phyloP scores from a whole-genome alignment of 75 land plant genomes.

The Gnetum montanum region DNA sequence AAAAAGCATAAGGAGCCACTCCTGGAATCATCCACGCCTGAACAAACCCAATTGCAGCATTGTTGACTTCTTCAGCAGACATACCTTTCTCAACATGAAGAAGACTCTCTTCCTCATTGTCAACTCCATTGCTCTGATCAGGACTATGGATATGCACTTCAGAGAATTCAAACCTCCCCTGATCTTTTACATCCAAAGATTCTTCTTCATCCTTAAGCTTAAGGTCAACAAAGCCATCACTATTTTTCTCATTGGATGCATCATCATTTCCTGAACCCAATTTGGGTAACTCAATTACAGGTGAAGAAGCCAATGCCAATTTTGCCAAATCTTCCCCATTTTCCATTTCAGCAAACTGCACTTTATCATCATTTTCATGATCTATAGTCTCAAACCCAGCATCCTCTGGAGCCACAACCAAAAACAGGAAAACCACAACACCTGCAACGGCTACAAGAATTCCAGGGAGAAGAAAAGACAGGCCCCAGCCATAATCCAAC shows the following conservation, averaged over 20 bases:
- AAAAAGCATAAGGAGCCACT: slow-evolving; percentile 87
- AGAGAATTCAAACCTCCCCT: too few species aligned
- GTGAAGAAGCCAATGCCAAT: neutral
- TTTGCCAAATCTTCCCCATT: slow-evolving; percentile 5
- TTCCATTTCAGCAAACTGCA: slow-evolving; percentile 8
- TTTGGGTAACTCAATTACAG: neutral
- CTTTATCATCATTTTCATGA: slow-evolving; percentile 14
- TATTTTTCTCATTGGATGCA: neutral
- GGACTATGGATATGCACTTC: too few species aligned
- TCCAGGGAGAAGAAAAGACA: slow-evolving; percentile 71
- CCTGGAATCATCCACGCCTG: slow-evolving; percentile 96
- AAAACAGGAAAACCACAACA: slow-evolving; percentile 39
- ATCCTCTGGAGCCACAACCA: slow-evolving; percentile 55
- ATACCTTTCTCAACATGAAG: neutral
- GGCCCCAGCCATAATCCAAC: slow-evolving; percentile 78
- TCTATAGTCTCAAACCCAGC: too few species aligned
- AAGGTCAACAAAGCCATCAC: slow-evolving; percentile 11
- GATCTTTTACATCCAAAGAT: too few species aligned
- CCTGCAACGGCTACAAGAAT: slow-evolving; percentile 42
- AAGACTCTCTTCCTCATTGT: slow-evolving; percentile 15
- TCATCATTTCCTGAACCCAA: neutral
- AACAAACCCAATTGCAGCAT: slow-evolving; percentile 65
- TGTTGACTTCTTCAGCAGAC: neutral
- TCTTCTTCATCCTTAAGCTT: slow-evolving; percentile 3
- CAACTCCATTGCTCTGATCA: too few species aligned